A percentile compares a stretch with the other conserved stretches of the same genome.
phyloP scores from a whole-genome alignment of 805 yeast species.

The Cyberlindnera nakhonratchasimensis region DNA sequence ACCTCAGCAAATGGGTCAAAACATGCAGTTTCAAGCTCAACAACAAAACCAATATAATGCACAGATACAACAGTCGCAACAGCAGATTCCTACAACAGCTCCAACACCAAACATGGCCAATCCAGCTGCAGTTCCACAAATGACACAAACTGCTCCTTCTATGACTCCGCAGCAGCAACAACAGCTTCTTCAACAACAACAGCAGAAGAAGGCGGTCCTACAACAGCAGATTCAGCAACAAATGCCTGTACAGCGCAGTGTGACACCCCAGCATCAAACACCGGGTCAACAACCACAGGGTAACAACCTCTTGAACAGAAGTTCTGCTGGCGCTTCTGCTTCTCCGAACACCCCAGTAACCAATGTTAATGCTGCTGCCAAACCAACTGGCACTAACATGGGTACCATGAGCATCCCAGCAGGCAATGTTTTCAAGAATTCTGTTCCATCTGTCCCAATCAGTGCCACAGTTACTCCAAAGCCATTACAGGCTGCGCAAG shows the following conservation, averaged over 20 bases:
- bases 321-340: constrained; percentile 22
- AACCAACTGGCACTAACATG: constrained; percentile 30
- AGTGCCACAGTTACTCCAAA: constrained; percentile 65
- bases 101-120: constrained; percentile 5
- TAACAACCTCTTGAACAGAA: constrained; percentile 10
- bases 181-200: constrained; percentile 1
- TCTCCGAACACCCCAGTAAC: constrained; percentile 40
- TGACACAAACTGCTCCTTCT: not conserved
- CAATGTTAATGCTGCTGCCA: constrained; percentile 48
- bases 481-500: constrained; percentile 60
- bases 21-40: constrained; percentile 13
- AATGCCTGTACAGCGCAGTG: constrained; percentile 12
- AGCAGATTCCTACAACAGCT: constrained; percentile 11
- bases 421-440: constrained; percentile 35
- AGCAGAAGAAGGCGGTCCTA: constrained; percentile 2
- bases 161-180: constrained; percentile 13
- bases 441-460: constrained; percentile 65
- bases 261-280: constrained; percentile 13
- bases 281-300: constrained; percentile 11
- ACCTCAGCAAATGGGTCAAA: constrained; percentile 11
- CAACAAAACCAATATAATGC: constrained; percentile 18
- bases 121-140: constrained; percentile 1
- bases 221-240: constrained; percentile 17
- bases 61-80: constrained; percentile 18
- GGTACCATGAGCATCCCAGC: constrained; percentile 26